phyloP scores from a whole-genome alignment of 805 yeast genomes.

The Zygoascus flipseniorum region DNA sequence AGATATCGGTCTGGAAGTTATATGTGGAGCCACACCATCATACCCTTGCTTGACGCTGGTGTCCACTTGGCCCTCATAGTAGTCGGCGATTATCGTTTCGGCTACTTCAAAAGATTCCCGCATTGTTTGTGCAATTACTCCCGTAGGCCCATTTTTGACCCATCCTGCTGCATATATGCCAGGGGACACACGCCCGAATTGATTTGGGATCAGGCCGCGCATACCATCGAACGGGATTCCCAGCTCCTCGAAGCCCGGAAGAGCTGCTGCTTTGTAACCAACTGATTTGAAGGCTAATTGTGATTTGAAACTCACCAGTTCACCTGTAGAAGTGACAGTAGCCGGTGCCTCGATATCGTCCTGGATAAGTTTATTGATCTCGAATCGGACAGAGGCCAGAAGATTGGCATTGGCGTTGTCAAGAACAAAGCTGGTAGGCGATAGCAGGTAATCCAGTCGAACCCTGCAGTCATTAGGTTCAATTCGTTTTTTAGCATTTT shows the following conservation, averaged over 20 bases:
- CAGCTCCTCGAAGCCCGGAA: constrained; percentile 47
- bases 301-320: constrained; percentile 28
- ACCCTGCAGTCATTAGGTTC: constrained; percentile 20
- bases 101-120: constrained; percentile 73
- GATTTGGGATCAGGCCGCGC: constrained; percentile 40
- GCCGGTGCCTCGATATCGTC: constrained; percentile 32
- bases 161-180: constrained; percentile 83
- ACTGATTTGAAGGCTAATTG: constrained; percentile 73
- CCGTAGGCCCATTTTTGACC: constrained; percentile 80
- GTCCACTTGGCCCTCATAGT: constrained; percentile 25
- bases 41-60: constrained; percentile 26
- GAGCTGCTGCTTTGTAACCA: constrained; percentile 68
- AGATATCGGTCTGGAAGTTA: constrained; percentile 29
- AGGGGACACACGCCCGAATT: constrained; percentile 34
- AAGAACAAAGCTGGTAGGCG: constrained; percentile 48
- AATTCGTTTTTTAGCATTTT: constrained; percentile 13
- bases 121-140: constrained; percentile 89
- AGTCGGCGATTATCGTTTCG: constrained; percentile 52
- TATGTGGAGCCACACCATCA: constrained; percentile 21
- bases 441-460: constrained; percentile 54
- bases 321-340: constrained; percentile 32
- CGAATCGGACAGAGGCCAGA: constrained; percentile 41
- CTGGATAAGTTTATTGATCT: constrained; percentile 36
- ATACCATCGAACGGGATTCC: constrained; percentile 40
- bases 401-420: constrained; percentile 29